Conservation (phyloP, 2,329 filamentous ascomycete species). For the Aspergillus sp. region DNA sequence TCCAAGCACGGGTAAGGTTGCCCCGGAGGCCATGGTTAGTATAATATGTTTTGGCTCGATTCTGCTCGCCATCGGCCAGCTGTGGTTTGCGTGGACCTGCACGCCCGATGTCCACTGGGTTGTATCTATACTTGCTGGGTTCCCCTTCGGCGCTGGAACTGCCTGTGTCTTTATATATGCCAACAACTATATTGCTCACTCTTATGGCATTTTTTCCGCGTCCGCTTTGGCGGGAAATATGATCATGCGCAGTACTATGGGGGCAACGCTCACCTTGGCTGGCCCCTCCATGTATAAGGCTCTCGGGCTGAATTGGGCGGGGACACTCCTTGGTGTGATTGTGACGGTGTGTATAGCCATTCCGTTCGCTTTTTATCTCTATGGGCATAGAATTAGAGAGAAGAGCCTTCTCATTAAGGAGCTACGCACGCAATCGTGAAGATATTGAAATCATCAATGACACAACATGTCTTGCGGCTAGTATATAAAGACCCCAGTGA, state of each 20-base stretch:
- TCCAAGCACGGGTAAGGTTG: neutral
- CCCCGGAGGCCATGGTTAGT: slow-evolving; percentile 68
- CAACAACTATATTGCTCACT: slow-evolving; percentile 71
- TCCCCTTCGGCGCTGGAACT: slow-evolving; percentile 78
- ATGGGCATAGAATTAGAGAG: too few relatives aligned
- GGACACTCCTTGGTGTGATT: too few relatives aligned
- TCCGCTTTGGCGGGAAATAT: slow-evolving; percentile 75
- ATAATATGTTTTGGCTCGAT: slow-evolving; percentile 70
- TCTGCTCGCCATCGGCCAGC: slow-evolving; percentile 65
- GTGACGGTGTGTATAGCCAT: too few relatives aligned
- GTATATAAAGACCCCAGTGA: too few relatives aligned
- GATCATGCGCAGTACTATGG: slow-evolving; percentile 67
- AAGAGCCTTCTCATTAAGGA: too few relatives aligned
- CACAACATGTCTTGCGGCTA: too few relatives aligned
- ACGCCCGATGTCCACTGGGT: slow-evolving; percentile 81
- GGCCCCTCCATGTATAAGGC: slow-evolving; percentile 68
- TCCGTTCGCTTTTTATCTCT: too few relatives aligned
- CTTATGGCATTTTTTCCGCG: slow-evolving; percentile 76
- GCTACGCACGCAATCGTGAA: too few relatives aligned
- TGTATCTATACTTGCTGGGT: slow-evolving; percentile 69
- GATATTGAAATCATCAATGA: too few relatives aligned
- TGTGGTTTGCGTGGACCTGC: slow-evolving; percentile 83
- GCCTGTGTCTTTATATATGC: slow-evolving; percentile 75
- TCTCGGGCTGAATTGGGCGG: slow-evolving; percentile 71
- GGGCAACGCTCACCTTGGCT: slow-evolving; percentile 62